Conservation (phyloP, 495 filamentous ascomycete genomes). For the Hyaloscypha bicolor region DNA sequence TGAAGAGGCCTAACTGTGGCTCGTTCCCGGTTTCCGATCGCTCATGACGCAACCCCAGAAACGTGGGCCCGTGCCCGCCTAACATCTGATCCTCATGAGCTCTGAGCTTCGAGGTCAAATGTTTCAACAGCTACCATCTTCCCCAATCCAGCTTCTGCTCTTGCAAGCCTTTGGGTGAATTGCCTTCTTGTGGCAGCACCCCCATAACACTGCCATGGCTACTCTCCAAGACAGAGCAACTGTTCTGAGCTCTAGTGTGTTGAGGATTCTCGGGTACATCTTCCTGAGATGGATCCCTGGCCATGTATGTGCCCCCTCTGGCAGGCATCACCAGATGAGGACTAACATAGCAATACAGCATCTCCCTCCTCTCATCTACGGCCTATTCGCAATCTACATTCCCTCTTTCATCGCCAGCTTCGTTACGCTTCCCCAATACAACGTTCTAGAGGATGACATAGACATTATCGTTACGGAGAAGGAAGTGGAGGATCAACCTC, state of each 20-base stretch:
- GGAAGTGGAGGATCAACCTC: conserved; percentile 34
- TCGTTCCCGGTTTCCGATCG: not conserved
- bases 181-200: not conserved
- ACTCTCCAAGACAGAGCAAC: conserved; percentile 29
- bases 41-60: conserved; percentile 8
- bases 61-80: not conserved
- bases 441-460: conserved; percentile 59
- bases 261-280: conserved; percentile 66
- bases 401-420: conserved; percentile 65
- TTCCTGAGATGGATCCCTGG: conserved; percentile 84
- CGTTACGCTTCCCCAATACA: conserved; percentile 57
- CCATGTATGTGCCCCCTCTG: conserved; percentile 30
- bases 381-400: conserved; percentile 72
- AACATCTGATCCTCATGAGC: no score
- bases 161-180: conserved; percentile 4
- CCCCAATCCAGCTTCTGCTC: not conserved
- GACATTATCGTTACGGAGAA: conserved; percentile 62
- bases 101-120: no score
- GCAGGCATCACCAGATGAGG: not conserved
- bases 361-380: conserved; percentile 66
- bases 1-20: conserved; percentile 1
- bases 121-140: not conserved
- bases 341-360: conserved; percentile 39
- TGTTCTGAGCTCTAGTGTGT: conserved; percentile 54
- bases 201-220: conserved; percentile 17